Base-by-base conservation (phyloP, 495 filamentous ascomycete genomes). In the Talaromyces adpressus region DNA sequence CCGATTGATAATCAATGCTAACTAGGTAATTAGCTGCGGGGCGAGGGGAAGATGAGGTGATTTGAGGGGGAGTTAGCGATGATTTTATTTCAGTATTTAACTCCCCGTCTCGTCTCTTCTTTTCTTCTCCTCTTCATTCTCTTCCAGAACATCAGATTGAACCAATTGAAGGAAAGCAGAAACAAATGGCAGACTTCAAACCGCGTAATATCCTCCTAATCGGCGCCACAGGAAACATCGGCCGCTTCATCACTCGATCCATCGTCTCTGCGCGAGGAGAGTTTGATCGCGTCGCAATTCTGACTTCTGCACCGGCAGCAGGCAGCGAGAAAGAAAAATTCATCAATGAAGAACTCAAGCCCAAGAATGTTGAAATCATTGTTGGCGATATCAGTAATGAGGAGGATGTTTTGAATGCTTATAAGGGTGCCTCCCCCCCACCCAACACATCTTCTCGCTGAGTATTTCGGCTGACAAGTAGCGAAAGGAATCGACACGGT, bases 161-260 rank as follows among this genome's bases (percentile, higher is more conserved):
- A 36, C 12, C 32, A 36, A 36, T 36, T 11, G 32, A 36, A 12
- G 32, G 32, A 36, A 36, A 7, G 29, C 22, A 54, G 18, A 54
- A 54, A 20, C 20, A 54, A 61, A 45, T 45, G 23, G 18, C 59
- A 45, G 41, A 47, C 41, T 61, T 61, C 59, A 61, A 41, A 47
- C 59, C 59, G 22, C 59, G 59, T 20, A 84, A 84, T 47, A 75
- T 91, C 57, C 82, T 91, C 41, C 75, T 91, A 60, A 82, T 91
- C 69, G 88, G 89, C 18, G 88, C 86, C 18, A 91, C 88, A 5
- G 89, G 89, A 57, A 71, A 73, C 41, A 91, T 91, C 61, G 88
- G 89, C 64, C 69, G 76, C 20, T 84, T 85, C 74, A 90, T 91
- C 69, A 79, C 82, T 7, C 66, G 79, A 23, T 80, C 84, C 27